These are phyloP conservation scores for Teratosphaeriaceae sp. DNA, from an alignment of 2,329 filamentous ascomycete species.

Conservation along the genomic window DNA sequence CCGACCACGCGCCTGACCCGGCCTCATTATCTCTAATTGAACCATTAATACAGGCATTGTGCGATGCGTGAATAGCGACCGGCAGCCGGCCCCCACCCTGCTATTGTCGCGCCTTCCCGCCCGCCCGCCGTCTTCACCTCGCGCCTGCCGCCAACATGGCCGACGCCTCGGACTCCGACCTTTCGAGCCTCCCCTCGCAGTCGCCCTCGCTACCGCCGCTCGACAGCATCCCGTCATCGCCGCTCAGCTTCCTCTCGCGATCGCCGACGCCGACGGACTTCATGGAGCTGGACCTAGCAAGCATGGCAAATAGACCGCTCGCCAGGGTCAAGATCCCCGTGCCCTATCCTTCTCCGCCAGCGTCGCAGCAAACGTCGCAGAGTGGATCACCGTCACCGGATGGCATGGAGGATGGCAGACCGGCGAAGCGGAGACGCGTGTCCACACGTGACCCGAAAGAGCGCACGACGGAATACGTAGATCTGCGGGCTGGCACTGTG, in stretches of 20 bases:
- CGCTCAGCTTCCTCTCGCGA: conserved; percentile 11
- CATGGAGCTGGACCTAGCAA: background rate
- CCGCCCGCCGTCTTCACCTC: background rate
- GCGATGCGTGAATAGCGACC: background rate
- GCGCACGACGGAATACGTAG: conserved; percentile 74
- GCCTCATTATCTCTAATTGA: too few relatives aligned
- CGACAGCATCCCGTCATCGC: conserved; percentile 19
- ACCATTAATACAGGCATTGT: too few relatives aligned
- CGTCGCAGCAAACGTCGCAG: conserved; percentile 41
- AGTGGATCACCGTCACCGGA: conserved; percentile 41
- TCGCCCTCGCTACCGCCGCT: conserved; percentile 16
- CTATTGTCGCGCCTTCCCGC: background rate
- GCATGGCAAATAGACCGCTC: conserved; percentile 5
- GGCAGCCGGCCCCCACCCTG: background rate
- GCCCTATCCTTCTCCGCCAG: conserved; percentile 33
- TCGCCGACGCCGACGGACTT: conserved; percentile 9
- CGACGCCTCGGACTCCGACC: conserved; percentile 10
- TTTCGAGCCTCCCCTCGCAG: conserved; percentile 1
- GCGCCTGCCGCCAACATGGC: conserved; percentile 16
- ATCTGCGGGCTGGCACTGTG: conserved; percentile 54
- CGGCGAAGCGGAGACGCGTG: conserved; percentile 69
- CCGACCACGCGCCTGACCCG: too few relatives aligned
- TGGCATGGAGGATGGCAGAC: conserved; percentile 50
- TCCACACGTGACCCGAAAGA: conserved; percentile 53
- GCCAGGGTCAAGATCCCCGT: conserved; percentile 9